Percentiles rank a stretch among this genome's conserved stretches.
Conservation (phyloP, 2,329 filamentous ascomycete species). For the Epichloe sibirici region DNA sequence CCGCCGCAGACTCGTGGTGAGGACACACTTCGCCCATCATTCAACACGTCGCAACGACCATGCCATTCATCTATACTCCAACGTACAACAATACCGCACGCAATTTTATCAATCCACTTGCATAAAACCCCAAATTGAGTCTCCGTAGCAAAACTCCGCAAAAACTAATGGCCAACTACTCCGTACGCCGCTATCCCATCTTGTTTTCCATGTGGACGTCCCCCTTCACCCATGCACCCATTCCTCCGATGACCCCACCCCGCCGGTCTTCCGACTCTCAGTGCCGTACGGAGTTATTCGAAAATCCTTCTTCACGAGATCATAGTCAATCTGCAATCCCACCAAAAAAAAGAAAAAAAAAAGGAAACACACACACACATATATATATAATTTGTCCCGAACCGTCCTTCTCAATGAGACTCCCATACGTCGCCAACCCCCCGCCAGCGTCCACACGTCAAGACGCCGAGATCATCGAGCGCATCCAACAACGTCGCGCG, state of each 20-base stretch:
- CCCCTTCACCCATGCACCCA: background rate
- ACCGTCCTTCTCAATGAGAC: constrained; percentile 38
- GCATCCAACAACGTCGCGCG: constrained; percentile 51
- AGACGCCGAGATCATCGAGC: constrained; percentile 46
- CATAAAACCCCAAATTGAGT: too few relatives aligned
- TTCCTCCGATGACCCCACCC: background rate
- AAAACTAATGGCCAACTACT: background rate
- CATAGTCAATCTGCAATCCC: background rate
- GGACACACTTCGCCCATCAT: too few relatives aligned
- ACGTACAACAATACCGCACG: too few relatives aligned
- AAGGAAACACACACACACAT: too few relatives aligned
- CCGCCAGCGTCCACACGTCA: constrained; percentile 30
- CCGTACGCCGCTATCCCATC: background rate
- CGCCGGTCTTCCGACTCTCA: background rate
- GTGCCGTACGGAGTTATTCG: background rate
- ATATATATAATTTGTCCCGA: too few relatives aligned
- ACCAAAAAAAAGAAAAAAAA: background rate
- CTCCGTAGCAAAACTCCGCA: background rate
- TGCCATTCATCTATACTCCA: too few relatives aligned
- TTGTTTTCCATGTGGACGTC: background rate
- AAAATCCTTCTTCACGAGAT: background rate
- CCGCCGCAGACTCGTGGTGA: too few relatives aligned
- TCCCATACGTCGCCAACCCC: constrained; percentile 52
- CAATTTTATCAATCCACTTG: too few relatives aligned
- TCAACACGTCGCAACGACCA: too few relatives aligned